Evolutionary conservation across 2,329 filamentous ascomycete genomes (phyloP), one percentile per base, ranked within the genome.

Genomic region (Aspergillus calidoustus): DNA sequence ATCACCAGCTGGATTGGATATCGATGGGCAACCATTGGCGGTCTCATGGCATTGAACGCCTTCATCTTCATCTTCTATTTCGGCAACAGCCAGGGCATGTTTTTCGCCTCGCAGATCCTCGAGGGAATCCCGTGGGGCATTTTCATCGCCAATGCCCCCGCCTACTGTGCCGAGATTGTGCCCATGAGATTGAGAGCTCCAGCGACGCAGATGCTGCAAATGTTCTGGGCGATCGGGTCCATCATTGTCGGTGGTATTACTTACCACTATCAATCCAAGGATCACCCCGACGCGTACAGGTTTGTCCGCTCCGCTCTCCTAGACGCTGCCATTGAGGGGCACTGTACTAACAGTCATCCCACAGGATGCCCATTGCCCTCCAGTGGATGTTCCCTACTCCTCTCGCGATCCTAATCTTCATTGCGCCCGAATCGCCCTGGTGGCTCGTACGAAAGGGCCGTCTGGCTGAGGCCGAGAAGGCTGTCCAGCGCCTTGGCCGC

Each of bases 91-190:
- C 71, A 79, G 47, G 71, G 69, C 1, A 73, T 84, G 64, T 75
- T 84, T 61, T 82, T 87, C 68, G 79, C 79, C 4, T 77, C 81
- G 43, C 86, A 89, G 77, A 75, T 86, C 58, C 79, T 89, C 51
- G 85, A 87, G 72, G 87, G 87, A 63, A 70, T 89, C 4, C 87
- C 87, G 2, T 89, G 87, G 87, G 87, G 87, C 28, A 83, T 89
- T 69, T 89, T 89, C 73, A 87, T 88, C 66, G 86, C 86, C 71
- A 88, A 88, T 71, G 82, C 86, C 4, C 87, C 87, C 0, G 86
- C 87, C 7, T 89, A 88, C 77, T 86, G 82, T 74, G 77, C 76
- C 69, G 87, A 89, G 72, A 86, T 89, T 60, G 84, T 87, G 3
- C 86, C 86, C 1, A 80, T 89, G 56, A 77, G 77, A 69, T 74